A percentile compares a stretch with the other conserved stretches of the same genome.
Evolutionary conservation across 2,329 filamentous ascomycete species (phyloP).

Genomic region (Trichoderma atroviride): DNA sequence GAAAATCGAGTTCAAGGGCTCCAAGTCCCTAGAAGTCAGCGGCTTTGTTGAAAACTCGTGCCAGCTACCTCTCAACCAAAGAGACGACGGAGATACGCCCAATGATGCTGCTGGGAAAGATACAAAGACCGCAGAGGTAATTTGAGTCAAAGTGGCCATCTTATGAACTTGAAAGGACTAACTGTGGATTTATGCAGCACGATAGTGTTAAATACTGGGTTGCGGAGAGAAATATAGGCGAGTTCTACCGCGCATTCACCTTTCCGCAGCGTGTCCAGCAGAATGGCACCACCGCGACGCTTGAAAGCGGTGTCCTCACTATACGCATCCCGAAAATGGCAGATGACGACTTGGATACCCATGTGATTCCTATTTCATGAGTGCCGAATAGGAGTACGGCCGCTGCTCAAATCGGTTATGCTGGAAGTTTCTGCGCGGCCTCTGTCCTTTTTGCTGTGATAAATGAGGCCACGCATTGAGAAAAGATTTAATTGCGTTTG

Average conservation of each 20-base stretch:
- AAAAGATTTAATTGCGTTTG: too few species aligned
- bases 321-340: constrained; percentile 56
- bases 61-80: constrained; percentile 1
- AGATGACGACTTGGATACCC: not conserved
- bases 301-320: constrained; percentile 65
- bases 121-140: not conserved
- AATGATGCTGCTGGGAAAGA: not conserved
- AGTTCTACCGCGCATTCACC: constrained; percentile 66
- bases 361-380: not conserved
- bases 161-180: not conserved
- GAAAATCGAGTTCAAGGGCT: constrained; percentile 73
- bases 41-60: constrained; percentile 66
- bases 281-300: constrained; percentile 59
- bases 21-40: constrained; percentile 67
- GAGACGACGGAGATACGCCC: not conserved
- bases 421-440: too few species aligned
- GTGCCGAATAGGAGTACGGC: too few species aligned
- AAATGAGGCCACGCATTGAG: too few species aligned
- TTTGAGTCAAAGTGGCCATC: rapidly evolving
- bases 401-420: too few species aligned
- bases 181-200: constrained; percentile 31
- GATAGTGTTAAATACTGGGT: constrained; percentile 63
- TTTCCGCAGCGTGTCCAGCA: constrained; percentile 65
- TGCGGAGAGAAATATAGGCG: constrained; percentile 62
- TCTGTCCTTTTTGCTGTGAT: too few species aligned